Base-by-base conservation (phyloP, 371 early-diverging fungal species). In the Parasitella parasitica region DNA sequence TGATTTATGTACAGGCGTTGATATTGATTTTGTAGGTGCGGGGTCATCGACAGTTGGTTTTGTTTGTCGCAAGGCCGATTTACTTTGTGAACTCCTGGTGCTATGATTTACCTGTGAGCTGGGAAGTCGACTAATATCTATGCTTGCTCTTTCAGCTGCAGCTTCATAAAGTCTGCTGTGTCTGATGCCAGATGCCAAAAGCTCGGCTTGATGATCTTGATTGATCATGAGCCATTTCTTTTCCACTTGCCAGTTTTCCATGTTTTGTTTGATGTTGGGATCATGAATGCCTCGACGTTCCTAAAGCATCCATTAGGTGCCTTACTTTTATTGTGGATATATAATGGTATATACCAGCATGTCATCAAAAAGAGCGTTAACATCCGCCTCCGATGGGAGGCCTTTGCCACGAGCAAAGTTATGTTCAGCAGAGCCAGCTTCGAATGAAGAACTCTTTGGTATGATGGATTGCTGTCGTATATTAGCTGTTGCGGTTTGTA, bases 201-300 rank as follows among this genome's bases (percentile, higher is more conserved):
- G 57, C 46, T 81, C 77, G 15, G 81, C 78, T 48, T 81, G 76
- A 38, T 69, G 71, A 41, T 81, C 81, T 59, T 81, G 81, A 26
- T 73, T 65, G 4, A 81, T 65, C 78, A 81, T 75, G 8, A 81
- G 63, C 78, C 81, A 76, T 58, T 81, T 81, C 60, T 81, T 81
- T 35, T 74, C 74, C 2, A 63, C 38, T 26, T 65, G 63, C 73
- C 72, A 81, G 1, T 65, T 58, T 15, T 65, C 63, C 81, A 81
- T 81, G 27, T 39, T 66, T 28, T 54, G 46, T 36, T 61, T 64
- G 1, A 70, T 54, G 16, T 64, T 64, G 30, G 69, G 64, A 41
- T 80, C 78, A 35, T 72, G 69, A 43, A 80, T 75, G 12, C 81
- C 81, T 22, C 81, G 66, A 48, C 79, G 72, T 27, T 70, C 75